phyloP scores from a whole-genome alignment of 345 rosid genomes.

The Arabis alpina region DNA sequence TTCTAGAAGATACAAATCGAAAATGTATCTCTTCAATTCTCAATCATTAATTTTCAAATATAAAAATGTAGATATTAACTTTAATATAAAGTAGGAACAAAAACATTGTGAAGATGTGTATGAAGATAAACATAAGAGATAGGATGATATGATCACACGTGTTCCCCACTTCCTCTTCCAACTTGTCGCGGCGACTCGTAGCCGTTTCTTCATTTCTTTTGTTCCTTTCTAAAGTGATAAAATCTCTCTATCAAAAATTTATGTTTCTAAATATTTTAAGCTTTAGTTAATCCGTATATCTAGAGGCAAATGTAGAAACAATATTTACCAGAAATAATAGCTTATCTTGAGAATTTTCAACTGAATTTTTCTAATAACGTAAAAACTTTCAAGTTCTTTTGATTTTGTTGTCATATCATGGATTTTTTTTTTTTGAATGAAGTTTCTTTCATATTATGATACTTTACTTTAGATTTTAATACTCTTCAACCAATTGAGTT shows the following conservation, averaged over 20 bases:
- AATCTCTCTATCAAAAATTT: background rate
- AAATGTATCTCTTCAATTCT: background rate
- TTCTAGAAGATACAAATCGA: conserved; percentile 3
- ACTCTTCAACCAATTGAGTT: too few species aligned
- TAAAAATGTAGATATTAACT: background rate
- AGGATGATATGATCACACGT: conserved; percentile 40
- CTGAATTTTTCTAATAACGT: too few species aligned
- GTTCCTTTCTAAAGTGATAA: background rate
- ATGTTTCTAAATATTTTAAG: background rate
- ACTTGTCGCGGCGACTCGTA: conserved; percentile 43
- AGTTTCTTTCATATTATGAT: too few species aligned
- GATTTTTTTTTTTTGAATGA: background rate
- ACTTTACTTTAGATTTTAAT: too few species aligned
- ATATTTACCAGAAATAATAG: too few species aligned
- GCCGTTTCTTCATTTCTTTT: conserved; percentile 27
- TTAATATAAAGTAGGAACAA: conserved; percentile 4
- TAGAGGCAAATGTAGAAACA: too few species aligned
- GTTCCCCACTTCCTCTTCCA: conserved; percentile 32
- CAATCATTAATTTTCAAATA: background rate
- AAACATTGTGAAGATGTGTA: conserved; percentile 14
- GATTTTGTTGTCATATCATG: too few species aligned
- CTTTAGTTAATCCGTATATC: too few species aligned
- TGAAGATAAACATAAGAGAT: conserved; percentile 39
- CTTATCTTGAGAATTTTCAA: too few species aligned
- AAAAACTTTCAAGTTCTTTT: too few species aligned